Conservation (phyloP, 2,329 filamentous ascomycete genomes). For the Macrophomina pseudophaseolina region DNA sequence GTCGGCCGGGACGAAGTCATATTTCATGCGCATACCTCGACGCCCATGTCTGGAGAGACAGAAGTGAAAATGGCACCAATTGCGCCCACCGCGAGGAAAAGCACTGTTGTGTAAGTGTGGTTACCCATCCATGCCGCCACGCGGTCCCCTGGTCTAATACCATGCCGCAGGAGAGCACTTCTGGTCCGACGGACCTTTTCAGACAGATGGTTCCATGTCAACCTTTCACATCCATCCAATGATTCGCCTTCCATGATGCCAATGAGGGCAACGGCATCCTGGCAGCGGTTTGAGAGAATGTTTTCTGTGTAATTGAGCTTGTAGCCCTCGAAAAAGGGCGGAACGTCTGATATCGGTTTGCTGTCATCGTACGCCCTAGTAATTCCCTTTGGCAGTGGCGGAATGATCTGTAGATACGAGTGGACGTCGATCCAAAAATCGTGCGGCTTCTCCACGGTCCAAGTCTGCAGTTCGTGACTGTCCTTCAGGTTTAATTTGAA, state of each 20-base stretch:
- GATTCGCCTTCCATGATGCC: constrained; percentile 46
- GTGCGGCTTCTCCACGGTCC: constrained; percentile 47
- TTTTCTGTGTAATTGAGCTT: constrained; percentile 50
- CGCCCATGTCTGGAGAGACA: constrained; percentile 52
- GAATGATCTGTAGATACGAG: constrained; percentile 43
- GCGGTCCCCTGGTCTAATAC: constrained; percentile 46
- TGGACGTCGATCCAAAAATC: constrained; percentile 53
- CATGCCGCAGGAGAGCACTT: constrained; percentile 45
- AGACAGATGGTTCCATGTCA: constrained; percentile 48
- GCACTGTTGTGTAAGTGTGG: constrained; percentile 48
- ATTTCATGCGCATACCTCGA: constrained; percentile 28
- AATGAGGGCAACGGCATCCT: constrained; percentile 43
- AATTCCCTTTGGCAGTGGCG: constrained; percentile 38
- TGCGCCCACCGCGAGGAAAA: constrained; percentile 49
- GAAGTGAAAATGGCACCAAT: constrained; percentile 53
- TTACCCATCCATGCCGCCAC: constrained; percentile 51
- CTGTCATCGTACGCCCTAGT: constrained; percentile 46
- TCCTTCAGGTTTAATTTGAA: constrained; percentile 33
- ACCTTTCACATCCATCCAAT: constrained; percentile 40
- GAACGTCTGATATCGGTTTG: constrained; percentile 36
- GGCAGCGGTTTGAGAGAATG: constrained; percentile 45
- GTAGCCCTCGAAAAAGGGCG: constrained; percentile 44
- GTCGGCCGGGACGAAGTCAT: too few species aligned
- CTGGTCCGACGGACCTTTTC: constrained; percentile 46
- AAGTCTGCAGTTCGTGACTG: constrained; percentile 46